Percentiles rank a stretch among this genome's conserved stretches.
Conservation (phyloP, 1,284 basidiomycete genomes). For the Abortiporus biennis region DNA sequence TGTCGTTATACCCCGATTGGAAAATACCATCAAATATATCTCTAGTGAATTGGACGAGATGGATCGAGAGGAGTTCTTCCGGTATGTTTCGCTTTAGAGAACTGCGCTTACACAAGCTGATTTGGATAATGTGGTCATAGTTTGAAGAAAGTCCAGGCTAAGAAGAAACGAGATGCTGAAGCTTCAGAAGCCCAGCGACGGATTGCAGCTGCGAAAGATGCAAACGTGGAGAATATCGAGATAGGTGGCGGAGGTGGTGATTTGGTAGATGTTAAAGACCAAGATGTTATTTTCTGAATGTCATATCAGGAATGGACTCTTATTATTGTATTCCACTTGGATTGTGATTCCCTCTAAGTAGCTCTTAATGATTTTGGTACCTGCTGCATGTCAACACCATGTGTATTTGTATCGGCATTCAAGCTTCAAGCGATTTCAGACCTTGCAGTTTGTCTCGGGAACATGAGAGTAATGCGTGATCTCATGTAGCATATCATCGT, state of each 20-base stretch:
- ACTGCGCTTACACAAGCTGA: neutral
- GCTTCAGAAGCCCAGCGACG: slow-evolving; percentile 34
- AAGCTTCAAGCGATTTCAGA: too few species aligned
- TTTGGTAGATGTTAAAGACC: slow-evolving; percentile 81
- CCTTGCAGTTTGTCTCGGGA: too few species aligned
- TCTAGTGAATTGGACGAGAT: slow-evolving; percentile 94
- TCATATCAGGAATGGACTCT: slow-evolving; percentile 2
- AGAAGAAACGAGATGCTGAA: slow-evolving; percentile 86
- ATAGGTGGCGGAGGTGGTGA: slow-evolving; percentile 32
- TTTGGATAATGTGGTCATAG: slow-evolving; percentile 28
- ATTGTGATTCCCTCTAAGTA: neutral
- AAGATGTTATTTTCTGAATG: slow-evolving; percentile 83
- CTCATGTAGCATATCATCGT: slow-evolving; percentile 49
- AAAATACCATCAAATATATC: slow-evolving; percentile 98
- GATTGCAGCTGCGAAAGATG: slow-evolving; percentile 22
- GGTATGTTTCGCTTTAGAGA: slow-evolving; percentile 35
- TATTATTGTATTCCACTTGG: neutral
- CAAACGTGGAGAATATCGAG: slow-evolving; percentile 18
- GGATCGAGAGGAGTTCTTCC: slow-evolving; percentile 97
- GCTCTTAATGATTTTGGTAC: neutral
- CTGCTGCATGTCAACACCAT: neutral
- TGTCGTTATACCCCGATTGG: slow-evolving; percentile 91
- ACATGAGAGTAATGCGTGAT: slow-evolving; percentile 7
- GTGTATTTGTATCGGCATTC: neutral
- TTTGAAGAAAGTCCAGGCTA: slow-evolving; percentile 94